Base-by-base conservation (phyloP, 306 rosid genomes). In the Malus sieversii region DNA sequence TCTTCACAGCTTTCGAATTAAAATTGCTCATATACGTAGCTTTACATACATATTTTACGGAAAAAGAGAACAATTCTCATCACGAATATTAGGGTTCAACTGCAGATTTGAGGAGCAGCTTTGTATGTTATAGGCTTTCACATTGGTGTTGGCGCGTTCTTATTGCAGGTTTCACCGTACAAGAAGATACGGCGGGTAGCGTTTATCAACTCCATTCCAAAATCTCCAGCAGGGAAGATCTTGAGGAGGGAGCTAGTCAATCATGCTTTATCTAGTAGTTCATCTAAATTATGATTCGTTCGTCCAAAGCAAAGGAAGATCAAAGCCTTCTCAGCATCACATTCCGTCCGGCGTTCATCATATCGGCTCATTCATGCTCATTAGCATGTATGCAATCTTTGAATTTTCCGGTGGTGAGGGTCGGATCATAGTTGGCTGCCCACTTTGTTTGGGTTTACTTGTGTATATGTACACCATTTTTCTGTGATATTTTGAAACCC, bases 111-210 rank as follows among this genome's bases (percentile, higher is more conserved):
- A 40, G 1, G 10, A 40, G 45, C 12, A 40, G 2, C 45, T 40
- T 40, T 25, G 33, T 25, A 7, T 63, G 4, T 63, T 63, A 32
- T 32, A 30, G 68, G 30, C 42, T 2, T 23, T 38, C 40, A 73
- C 12, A 29, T 63, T 38, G 48, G 20, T 8, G 9, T 8, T 48
- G 52, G 25, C 10, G 29, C 15, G 10, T 68, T 30, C 23, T 65
- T 81, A 2, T 81, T 81, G 74, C 84, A 95, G 99, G 99, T 95
- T 60, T 79, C 99, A 5, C 96, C 97, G 2, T 92, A 95, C 93
- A 95, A 95, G 88, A 95, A 95, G 84, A 85, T 95, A 32, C 82
- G 97, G 3, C 88, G 90, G 3, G 93, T 95, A 8, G 81, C 90
- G 13, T 92, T 92, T 78, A 75, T 87, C 42, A 84, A 86, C 73